Evolutionary conservation across 345 rosid species (phyloP).

Genomic region (Lenwebbia sp.): DNA sequence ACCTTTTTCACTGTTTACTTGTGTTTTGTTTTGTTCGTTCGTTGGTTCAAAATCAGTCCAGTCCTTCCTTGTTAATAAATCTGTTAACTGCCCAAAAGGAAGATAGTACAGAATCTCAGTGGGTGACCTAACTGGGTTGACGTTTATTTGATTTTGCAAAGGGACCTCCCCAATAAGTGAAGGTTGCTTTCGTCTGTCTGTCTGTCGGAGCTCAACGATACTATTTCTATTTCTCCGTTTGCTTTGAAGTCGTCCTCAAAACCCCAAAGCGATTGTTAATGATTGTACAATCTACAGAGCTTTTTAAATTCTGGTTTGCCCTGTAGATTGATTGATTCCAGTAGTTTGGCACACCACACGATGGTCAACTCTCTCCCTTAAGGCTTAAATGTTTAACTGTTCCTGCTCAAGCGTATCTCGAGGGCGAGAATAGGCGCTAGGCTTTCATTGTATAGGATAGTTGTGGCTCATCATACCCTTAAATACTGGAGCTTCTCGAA

Average conservation of each 20-base stretch:
- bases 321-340: background rate
- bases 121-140: background rate
- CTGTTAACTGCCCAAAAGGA: background rate
- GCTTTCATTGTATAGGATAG: background rate
- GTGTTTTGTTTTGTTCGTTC: background rate
- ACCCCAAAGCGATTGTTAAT: background rate
- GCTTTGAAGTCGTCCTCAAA: background rate
- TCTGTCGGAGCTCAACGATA: too few species aligned
- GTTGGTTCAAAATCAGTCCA: conserved; percentile 3
- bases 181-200: background rate
- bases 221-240: too few species aligned
- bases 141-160: background rate
- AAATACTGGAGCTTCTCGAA: background rate
- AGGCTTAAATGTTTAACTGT: background rate
- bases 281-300: background rate
- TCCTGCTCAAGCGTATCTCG: background rate
- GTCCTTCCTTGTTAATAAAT: conserved; percentile 28
- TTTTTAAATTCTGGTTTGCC: background rate
- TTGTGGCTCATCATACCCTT: background rate
- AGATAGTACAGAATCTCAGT: background rate
- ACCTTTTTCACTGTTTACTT: background rate
- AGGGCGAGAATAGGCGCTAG: background rate
- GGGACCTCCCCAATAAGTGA: background rate
- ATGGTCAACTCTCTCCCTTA: background rate
- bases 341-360: background rate